phyloP scores from a whole-genome alignment of 805 yeast genomes.

The Soucietia sequanensis region DNA sequence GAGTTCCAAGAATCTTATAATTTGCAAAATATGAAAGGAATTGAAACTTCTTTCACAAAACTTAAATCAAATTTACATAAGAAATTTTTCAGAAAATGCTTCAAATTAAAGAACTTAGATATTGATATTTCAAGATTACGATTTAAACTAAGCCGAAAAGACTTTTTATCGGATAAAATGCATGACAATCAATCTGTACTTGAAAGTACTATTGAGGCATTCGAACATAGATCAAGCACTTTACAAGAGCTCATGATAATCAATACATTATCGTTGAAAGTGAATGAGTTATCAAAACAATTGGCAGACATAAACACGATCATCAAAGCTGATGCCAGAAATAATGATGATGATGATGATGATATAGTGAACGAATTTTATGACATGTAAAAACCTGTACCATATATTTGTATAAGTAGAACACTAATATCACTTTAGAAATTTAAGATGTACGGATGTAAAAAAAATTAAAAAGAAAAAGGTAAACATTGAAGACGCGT shows the following conservation, averaged over 20 bases:
- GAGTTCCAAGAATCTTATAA: background rate
- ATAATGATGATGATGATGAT: no score
- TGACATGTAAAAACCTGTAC: no score
- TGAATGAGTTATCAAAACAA: conserved; percentile 8
- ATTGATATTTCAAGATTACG: conserved; percentile 5
- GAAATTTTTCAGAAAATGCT: conserved; percentile 10
- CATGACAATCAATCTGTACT: no score
- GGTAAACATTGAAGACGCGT: no score
- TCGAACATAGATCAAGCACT: conserved; percentile 10
- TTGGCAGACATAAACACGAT: conserved; percentile 6
- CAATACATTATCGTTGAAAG: conserved; percentile 9
- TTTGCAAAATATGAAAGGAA: conserved; percentile 3
- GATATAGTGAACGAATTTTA: no score
- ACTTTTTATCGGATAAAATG: no score
- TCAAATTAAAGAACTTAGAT: conserved; percentile 9
- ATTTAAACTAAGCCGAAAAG: conserved; percentile 3
- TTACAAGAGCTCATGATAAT: conserved; percentile 13
- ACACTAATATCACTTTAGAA: no score
- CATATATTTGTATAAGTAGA: no score
- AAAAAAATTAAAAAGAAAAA: no score
- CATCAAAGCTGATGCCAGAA: no score
- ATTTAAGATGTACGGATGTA: no score
- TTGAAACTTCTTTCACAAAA: conserved; percentile 8
- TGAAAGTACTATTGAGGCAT: no score
- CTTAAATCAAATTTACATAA: conserved; percentile 8